A percentile compares a stretch with the other conserved stretches of the same genome.
These are phyloP conservation scores for Malassezia obtusa DNA, from an alignment of 1,284 basidiomycete species.

Conservation along the genomic window DNA sequence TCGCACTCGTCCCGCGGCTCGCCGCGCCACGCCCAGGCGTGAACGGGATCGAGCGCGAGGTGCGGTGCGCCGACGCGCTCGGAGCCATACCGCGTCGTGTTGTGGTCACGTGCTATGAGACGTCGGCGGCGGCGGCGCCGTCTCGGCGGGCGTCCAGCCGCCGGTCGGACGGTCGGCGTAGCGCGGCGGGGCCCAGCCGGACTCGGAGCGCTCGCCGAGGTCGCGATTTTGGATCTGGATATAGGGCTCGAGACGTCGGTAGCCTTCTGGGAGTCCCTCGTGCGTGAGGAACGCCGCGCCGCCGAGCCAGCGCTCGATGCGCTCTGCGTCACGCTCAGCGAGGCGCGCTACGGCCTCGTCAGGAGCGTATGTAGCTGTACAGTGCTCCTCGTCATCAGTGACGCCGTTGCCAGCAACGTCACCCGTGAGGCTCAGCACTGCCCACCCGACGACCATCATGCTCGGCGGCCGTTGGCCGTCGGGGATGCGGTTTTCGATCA, in stretches of 20 bases:
- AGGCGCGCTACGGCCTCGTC: not conserved
- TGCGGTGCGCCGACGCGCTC: constrained; percentile 12
- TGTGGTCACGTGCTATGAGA: not conserved
- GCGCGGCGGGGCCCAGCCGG: constrained; percentile 35
- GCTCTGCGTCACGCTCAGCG: constrained; percentile 9
- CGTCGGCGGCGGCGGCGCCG: not conserved
- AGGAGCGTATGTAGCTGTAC: not conserved
- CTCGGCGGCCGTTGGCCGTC: constrained; percentile 62
- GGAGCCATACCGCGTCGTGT: constrained; percentile 2
- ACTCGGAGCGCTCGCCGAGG: constrained; percentile 11
- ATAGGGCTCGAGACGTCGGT: not conserved
- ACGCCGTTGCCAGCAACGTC: constrained; percentile 52
- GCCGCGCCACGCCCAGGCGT: constrained; percentile 11
- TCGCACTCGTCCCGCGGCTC: constrained; percentile 8
- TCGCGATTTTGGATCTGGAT: not conserved
- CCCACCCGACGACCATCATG: constrained; percentile 91
- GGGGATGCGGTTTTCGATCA: constrained; percentile 53
- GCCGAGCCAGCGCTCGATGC: constrained; percentile 16
- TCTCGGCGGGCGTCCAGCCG: constrained; percentile 23
- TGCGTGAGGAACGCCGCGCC: not conserved
- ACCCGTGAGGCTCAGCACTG: constrained; percentile 54
- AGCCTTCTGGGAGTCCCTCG: constrained; percentile 14
- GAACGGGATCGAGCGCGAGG: constrained; percentile 17
- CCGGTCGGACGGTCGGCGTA: constrained; percentile 22
- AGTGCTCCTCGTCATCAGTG: constrained; percentile 49